phyloP scores from a whole-genome alignment of 2,329 filamentous ascomycete species.

The Cryphonectria naterciae region DNA sequence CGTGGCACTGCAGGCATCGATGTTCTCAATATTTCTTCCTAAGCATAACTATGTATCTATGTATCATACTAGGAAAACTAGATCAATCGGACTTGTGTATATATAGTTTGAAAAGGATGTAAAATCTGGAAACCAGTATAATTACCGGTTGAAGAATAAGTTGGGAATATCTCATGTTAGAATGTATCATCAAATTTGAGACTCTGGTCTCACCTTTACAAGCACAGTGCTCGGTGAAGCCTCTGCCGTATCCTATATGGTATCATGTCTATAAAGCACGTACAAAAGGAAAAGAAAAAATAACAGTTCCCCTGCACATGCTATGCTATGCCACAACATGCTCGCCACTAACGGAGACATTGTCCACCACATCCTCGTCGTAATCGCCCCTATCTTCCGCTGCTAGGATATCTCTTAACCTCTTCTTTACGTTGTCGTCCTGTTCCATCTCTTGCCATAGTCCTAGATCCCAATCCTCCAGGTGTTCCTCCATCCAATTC shows the following conservation, averaged over 20 bases:
- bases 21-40: too few species aligned
- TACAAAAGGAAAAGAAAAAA: background rate
- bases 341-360: background rate
- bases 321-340: slow-evolving; percentile 2
- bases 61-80: too few species aligned
- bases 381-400: slow-evolving; percentile 15
- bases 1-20: too few species aligned
- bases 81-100: too few species aligned
- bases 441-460: slow-evolving; percentile 64
- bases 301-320: background rate
- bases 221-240: background rate
- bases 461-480: slow-evolving; percentile 57
- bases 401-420: slow-evolving; percentile 44
- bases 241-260: background rate
- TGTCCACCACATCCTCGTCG: background rate
- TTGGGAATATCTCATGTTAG: too few species aligned
- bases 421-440: slow-evolving; percentile 49
- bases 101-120: too few species aligned
- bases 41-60: too few species aligned
- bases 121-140: background rate
- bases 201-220: background rate
- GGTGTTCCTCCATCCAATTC: slow-evolving; percentile 28
- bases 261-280: background rate
- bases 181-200: background rate
- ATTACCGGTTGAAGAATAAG: background rate